Conservation (phyloP, 495 filamentous ascomycete species). For the Xylaria venustula region DNA sequence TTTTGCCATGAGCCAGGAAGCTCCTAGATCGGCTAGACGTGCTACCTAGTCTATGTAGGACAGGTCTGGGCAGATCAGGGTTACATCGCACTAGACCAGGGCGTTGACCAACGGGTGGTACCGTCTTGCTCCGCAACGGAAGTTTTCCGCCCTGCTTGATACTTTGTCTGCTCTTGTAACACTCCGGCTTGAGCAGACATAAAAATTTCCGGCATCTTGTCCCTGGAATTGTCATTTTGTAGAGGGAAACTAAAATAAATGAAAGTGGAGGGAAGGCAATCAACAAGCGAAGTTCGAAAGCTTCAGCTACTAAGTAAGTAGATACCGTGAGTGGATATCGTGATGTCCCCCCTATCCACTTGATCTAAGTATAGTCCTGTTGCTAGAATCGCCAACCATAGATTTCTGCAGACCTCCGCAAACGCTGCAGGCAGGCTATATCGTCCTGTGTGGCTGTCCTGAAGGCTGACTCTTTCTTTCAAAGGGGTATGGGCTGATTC, state of each 20-base stretch:
- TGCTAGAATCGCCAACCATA: too few species aligned
- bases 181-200: background rate
- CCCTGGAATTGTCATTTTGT: background rate
- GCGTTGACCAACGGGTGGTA: background rate
- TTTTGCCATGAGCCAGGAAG: background rate
- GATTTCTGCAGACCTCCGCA: too few species aligned
- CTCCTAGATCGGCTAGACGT: background rate
- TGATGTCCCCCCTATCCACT: too few species aligned
- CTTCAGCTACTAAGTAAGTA: too few species aligned
- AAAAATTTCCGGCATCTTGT: background rate
- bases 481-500: background rate
- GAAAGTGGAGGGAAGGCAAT: too few species aligned
- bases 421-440: too few species aligned
- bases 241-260: too few species aligned
- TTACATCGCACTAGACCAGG: background rate
- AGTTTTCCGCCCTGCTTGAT: background rate
- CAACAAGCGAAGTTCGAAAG: too few species aligned
- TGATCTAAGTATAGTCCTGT: too few species aligned
- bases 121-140: slow-evolving; percentile 6
- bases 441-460: too few species aligned
- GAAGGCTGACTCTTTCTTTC: background rate
- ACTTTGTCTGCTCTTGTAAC: background rate
- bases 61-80: background rate
- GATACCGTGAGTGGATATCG: too few species aligned
- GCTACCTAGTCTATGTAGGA: background rate